Evolutionary conservation across 2,329 filamentous ascomycete species (phyloP).

Genomic region (Ceratocystis papillata): DNA sequence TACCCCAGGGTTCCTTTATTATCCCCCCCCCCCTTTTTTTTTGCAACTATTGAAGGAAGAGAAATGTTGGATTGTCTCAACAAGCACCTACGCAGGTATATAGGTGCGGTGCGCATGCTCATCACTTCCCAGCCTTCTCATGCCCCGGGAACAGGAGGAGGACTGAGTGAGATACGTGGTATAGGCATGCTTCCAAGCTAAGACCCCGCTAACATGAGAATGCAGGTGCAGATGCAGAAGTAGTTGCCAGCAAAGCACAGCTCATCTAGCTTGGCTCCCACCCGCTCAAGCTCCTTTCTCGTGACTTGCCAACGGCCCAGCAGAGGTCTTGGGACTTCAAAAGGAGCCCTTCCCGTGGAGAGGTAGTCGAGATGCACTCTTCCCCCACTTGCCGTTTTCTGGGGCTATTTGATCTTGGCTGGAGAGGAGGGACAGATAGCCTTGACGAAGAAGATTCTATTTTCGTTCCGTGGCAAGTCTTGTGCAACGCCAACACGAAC

Average conservation of each 20-base stretch:
- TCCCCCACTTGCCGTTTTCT: background rate
- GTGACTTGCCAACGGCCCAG: background rate
- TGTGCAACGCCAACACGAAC: background rate
- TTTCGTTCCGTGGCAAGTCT: background rate
- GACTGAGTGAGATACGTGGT: background rate
- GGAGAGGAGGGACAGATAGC: background rate
- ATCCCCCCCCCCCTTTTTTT: background rate
- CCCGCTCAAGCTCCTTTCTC: background rate
- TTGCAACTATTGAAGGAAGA: background rate
- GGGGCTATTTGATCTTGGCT: background rate
- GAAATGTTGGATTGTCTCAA: background rate
- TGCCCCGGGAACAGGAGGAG: background rate
- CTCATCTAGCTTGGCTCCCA: background rate
- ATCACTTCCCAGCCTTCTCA: background rate
- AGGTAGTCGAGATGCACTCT: background rate
- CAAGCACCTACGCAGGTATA: background rate
- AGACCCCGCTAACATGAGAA: background rate
- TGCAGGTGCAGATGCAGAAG: conserved; percentile 4
- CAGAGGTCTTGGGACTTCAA: background rate
- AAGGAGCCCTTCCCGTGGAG: background rate
- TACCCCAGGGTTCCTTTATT: background rate
- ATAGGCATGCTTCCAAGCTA: background rate
- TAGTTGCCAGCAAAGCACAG: conserved; percentile 7
- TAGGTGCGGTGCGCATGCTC: background rate
- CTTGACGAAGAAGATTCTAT: background rate